These are phyloP conservation scores for Coprinopsis marcescibilis DNA, from an alignment of 768 basidiomycete species.

Conservation along the genomic window DNA sequence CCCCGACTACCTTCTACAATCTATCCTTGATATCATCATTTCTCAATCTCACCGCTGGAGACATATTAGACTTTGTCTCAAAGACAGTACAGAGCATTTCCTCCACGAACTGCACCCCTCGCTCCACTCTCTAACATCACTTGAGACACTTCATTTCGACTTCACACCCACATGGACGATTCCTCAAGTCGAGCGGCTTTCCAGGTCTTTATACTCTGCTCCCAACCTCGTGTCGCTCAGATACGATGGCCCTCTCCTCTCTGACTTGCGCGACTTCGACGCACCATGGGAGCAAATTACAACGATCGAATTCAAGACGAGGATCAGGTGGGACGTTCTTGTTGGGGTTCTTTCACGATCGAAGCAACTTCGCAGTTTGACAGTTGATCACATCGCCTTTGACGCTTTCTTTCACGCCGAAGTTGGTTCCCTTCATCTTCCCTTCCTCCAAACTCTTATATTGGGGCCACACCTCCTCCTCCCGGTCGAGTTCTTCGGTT, in stretches of 20 bases:
- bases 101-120: background rate
- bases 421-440: background rate
- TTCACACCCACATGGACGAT: background rate
- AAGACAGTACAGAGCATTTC: background rate
- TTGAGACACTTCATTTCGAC: background rate
- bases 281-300: background rate
- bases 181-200: background rate
- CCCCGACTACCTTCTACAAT: background rate
- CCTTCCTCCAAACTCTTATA: background rate
- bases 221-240: background rate
- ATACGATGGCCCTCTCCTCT: background rate
- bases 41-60: background rate
- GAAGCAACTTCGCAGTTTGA: background rate
- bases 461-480: background rate
- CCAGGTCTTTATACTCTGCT: background rate
- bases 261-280: background rate
- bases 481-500: slow-evolving; percentile 1
- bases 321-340: slow-evolving; percentile 2
- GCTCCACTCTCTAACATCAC: background rate
- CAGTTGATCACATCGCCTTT: background rate
- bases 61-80: background rate
- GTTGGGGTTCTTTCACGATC: background rate
- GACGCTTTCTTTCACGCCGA: slow-evolving; percentile 2
- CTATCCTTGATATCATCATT: background rate
- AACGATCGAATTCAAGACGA: background rate